Percentiles rank a stretch among this genome's conserved stretches.
These are phyloP conservation scores for Mentha longifolia DNA, from an alignment of 257 asterid genomes.

Conservation along the genomic window DNA sequence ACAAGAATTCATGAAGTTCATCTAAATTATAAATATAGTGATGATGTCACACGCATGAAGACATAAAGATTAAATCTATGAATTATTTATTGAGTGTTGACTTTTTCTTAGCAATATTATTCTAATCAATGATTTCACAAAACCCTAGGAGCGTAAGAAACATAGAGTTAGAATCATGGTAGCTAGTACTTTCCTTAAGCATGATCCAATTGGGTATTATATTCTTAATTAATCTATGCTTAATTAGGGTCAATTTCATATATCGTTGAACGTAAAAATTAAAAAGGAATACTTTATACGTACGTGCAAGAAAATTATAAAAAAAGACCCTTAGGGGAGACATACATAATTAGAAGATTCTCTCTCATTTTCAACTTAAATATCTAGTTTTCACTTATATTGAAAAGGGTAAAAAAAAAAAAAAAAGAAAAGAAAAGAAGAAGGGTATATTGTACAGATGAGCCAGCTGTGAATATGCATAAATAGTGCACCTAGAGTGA, in stretches of 20 bases:
- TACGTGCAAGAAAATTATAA: conserved; percentile 29
- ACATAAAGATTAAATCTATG: background rate
- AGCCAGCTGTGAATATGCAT: conserved; percentile 45
- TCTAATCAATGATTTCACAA: conserved; percentile 23
- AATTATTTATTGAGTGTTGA: conserved; percentile 38
- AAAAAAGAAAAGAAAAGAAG: background rate
- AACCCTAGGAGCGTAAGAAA: conserved; percentile 42
- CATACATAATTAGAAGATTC: conserved; percentile 4
- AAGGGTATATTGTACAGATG: conserved; percentile 19
- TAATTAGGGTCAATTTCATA: conserved; percentile 16
- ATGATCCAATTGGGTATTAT: conserved; percentile 30
- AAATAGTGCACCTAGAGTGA: conserved; percentile 34
- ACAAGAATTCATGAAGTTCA: background rate
- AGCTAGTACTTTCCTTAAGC: conserved; percentile 42
- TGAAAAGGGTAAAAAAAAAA: background rate
- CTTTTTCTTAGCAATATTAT: conserved; percentile 35
- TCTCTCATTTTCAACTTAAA: background rate
- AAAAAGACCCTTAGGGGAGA: background rate
- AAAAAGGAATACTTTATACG: background rate
- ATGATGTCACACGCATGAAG: background rate
- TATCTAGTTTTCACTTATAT: background rate
- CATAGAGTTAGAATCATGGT: conserved; percentile 40
- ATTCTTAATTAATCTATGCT: background rate
- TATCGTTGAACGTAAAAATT: conserved; percentile 16
- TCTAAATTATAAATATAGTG: background rate